phyloP scores from a whole-genome alignment of 306 rosid species.

The Bauhinia variegata region DNA sequence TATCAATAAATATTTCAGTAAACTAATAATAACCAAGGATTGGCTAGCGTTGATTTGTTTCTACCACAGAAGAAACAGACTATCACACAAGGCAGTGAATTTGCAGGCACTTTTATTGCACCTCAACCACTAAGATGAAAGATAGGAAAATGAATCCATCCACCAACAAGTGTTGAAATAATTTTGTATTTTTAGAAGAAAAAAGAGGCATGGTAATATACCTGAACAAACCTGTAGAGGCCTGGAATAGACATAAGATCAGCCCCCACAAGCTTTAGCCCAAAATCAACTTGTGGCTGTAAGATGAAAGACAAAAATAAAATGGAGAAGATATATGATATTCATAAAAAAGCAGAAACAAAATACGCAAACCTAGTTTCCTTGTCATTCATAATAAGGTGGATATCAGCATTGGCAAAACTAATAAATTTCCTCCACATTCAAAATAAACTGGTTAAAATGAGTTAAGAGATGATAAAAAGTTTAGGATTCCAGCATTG shows the following conservation, averaged over 20 bases:
- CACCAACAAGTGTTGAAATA: neutral
- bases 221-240: constrained; percentile 86
- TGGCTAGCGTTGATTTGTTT: constrained; percentile 24
- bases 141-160: neutral
- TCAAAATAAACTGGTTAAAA: no score
- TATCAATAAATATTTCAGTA: constrained; percentile 7
- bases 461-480: neutral
- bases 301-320: constrained; percentile 27
- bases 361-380: neutral
- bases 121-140: constrained; percentile 13
- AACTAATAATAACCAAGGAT: constrained; percentile 23
- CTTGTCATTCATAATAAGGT: neutral
- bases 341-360: constrained; percentile 1
- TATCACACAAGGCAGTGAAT: neutral
- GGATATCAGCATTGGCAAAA: no score
- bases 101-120: constrained; percentile 25
- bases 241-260: constrained; percentile 97
- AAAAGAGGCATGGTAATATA: constrained; percentile 20
- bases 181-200: no score
- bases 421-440: no score
- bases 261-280: constrained; percentile 79
- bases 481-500: neutral
- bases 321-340: constrained; percentile 9
- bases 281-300: constrained; percentile 97
- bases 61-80: neutral